Base-by-base conservation (phyloP, 306 rosid genomes). In the Neltuma alba region DNA sequence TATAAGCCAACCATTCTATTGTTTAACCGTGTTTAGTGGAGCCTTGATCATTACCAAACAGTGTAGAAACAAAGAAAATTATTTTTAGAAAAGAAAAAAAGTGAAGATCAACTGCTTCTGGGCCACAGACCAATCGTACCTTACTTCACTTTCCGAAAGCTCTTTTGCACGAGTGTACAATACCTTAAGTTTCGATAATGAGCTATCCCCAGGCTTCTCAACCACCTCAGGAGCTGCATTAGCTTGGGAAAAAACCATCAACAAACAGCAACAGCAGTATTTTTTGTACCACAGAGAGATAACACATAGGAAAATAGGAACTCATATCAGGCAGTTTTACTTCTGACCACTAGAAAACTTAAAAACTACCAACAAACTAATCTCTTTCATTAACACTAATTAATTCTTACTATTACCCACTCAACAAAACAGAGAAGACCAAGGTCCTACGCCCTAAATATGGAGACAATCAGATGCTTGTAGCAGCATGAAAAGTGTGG, bases 151-250 rank as follows among this genome's bases (percentile, higher is more conserved):
- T 63, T 93, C 97, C 1, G 99, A 95, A 74, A 91, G 94, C 0
- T 93, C 96, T 88, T 88, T 95, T 36, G 99, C 99, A 77, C 83
- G 91, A 74, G 89, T 81, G 82, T 95, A 95, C 76, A 95, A 81
- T 25, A 16, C 0, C 86, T 83, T 95, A 72, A 95, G 86, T 84
- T 48, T 93, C 6, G 86, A 42, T 75, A 95, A 90, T 1, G 99
- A 91, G 89, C 3, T 90, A 85, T 95, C 98, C 60, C 99, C 99
- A 48, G 98, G 92, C 89, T 93, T 95, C 88, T 95, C 99, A 82
- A 95, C 99, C 85, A 93, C 75, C 85, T 93, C 97, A 27, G 99
- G 99, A 89, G 93, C 99, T 93, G 87, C 74, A 82, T 30, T 4
- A 7, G 64, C 68, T 78, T 33, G 55, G 80, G 48, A 76, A 54